Percentiles rank a stretch among this genome's conserved stretches.
These are phyloP conservation scores for Termitomyces bulborhizus DNA, from an alignment of 768 basidiomycete genomes.

Conservation along the genomic window DNA sequence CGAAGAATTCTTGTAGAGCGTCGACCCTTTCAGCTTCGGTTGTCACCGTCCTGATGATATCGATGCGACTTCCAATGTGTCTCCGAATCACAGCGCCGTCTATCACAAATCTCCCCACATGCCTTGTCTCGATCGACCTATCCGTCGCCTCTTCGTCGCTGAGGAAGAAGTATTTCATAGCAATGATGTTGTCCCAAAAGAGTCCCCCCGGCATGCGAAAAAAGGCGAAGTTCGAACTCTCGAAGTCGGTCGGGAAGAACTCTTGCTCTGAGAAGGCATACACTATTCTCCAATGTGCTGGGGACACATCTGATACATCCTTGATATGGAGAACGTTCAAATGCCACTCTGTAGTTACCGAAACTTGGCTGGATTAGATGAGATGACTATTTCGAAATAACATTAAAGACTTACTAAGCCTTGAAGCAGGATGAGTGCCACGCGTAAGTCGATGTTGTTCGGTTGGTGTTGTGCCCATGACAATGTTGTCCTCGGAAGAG, in stretches of 20 bases:
- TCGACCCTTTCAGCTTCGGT: conserved; percentile 5
- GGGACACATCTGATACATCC: not conserved
- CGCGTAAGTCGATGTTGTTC: conserved; percentile 8
- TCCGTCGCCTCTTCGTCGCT: not conserved
- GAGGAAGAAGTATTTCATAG: conserved; percentile 9
- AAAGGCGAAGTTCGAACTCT: conserved; percentile 6
- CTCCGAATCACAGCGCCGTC: conserved; percentile 7
- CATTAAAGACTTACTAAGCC: not conserved
- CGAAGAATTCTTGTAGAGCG: conserved; percentile 10
- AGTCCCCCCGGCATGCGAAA: not conserved
- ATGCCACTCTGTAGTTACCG: conserved; percentile 4
- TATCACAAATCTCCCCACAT: conserved; percentile 5
- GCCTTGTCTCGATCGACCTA: not conserved
- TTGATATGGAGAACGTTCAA: conserved; percentile 9
- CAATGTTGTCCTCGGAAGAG: conserved; percentile 7
- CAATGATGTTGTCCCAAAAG: conserved; percentile 8
- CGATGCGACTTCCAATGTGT: conserved; percentile 3
- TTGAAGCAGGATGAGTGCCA: conserved; percentile 7
- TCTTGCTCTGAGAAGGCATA: conserved; percentile 10
- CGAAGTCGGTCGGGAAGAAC: conserved; percentile 7
- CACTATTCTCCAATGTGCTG: conserved; percentile 3
- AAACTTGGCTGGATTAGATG: not conserved
- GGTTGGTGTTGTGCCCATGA: conserved; percentile 8
- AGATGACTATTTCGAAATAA: not conserved
- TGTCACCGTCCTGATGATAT: conserved; percentile 1